These are phyloP conservation scores for Fusarium napiforme DNA, from an alignment of 2,329 filamentous ascomycete genomes.

Conservation along the genomic window DNA sequence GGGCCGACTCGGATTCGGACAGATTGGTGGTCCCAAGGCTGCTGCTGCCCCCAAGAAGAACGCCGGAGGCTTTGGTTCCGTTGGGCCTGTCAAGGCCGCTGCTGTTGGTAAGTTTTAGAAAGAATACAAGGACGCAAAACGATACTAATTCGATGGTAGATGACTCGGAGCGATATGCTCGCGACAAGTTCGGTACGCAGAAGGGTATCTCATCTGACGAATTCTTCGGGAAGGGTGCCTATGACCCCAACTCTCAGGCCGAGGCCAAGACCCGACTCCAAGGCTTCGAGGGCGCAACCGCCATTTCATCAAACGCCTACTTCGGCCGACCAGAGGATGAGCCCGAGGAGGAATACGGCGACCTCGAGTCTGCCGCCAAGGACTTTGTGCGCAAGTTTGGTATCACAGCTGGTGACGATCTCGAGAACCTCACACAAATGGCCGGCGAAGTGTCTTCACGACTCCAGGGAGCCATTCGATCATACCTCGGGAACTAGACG, in stretches of 20 bases:
- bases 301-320: constrained; percentile 97
- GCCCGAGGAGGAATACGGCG: constrained; percentile 82
- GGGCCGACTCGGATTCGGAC: constrained; percentile 85
- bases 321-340: constrained; percentile 94
- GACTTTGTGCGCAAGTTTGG: constrained; percentile 97
- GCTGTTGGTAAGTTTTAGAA: constrained; percentile 67
- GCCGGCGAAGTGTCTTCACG: constrained; percentile 87
- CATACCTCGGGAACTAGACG: constrained; percentile 69
- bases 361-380: constrained; percentile 92
- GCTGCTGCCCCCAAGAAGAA: constrained; percentile 73
- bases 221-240: constrained; percentile 93
- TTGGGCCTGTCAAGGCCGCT: constrained; percentile 77
- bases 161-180: constrained; percentile 85
- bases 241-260: constrained; percentile 80
- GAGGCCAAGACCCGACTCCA: constrained; percentile 90
- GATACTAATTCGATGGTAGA: constrained; percentile 53
- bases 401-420: constrained; percentile 92
- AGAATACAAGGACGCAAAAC: not conserved
- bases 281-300: constrained; percentile 90
- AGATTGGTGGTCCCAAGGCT: constrained; percentile 74
- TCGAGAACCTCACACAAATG: constrained; percentile 87
- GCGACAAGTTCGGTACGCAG: constrained; percentile 87
- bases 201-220: constrained; percentile 98
- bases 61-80: constrained; percentile 86
- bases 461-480: constrained; percentile 80